phyloP scores from a whole-genome alignment of 1,139 yeast genomes.

The Pichia sp. region DNA sequence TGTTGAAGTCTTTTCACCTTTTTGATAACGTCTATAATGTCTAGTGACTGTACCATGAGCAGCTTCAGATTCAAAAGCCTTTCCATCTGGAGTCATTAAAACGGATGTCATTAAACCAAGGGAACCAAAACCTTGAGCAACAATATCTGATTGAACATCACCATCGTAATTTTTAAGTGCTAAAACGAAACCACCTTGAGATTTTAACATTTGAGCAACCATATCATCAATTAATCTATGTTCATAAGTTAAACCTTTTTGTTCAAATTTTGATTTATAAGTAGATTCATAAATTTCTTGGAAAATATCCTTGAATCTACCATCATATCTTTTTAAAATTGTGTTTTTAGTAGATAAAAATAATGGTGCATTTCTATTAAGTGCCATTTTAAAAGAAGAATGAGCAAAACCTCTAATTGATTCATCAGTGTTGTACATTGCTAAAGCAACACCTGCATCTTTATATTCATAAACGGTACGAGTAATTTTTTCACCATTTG shows the following conservation, averaged over 20 bases:
- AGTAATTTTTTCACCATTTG: slow-evolving; percentile 40
- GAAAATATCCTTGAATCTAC: slow-evolving; percentile 90
- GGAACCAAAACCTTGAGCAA: slow-evolving; percentile 97
- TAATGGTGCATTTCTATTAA: slow-evolving; percentile 69
- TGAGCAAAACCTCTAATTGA: slow-evolving; percentile 88
- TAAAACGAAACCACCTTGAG: slow-evolving; percentile 88
- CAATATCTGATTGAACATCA: slow-evolving; percentile 94
- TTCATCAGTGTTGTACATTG: slow-evolving; percentile 94
- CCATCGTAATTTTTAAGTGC: slow-evolving; percentile 98
- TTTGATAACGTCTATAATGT: slow-evolving; percentile 90
- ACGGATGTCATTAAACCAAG: slow-evolving; percentile 95
- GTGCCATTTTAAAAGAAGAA: slow-evolving; percentile 83
- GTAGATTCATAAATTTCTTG: slow-evolving; percentile 67
- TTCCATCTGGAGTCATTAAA: slow-evolving; percentile 89
- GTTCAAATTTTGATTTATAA: slow-evolving; percentile 68
- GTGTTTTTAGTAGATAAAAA: slow-evolving; percentile 91
- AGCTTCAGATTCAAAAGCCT: slow-evolving; percentile 92
- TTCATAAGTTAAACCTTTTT: slow-evolving; percentile 83
- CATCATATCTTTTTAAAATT: slow-evolving; percentile 87
- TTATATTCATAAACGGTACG: slow-evolving; percentile 66
- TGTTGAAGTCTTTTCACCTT: slow-evolving; percentile 96
- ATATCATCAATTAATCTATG: slow-evolving; percentile 95
- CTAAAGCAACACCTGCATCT: slow-evolving; percentile 78
- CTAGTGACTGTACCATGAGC: slow-evolving; percentile 98
- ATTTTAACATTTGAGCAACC: slow-evolving; percentile 98